phyloP scores from a whole-genome alignment of 345 rosid species.

The Citrus trifoliata region DNA sequence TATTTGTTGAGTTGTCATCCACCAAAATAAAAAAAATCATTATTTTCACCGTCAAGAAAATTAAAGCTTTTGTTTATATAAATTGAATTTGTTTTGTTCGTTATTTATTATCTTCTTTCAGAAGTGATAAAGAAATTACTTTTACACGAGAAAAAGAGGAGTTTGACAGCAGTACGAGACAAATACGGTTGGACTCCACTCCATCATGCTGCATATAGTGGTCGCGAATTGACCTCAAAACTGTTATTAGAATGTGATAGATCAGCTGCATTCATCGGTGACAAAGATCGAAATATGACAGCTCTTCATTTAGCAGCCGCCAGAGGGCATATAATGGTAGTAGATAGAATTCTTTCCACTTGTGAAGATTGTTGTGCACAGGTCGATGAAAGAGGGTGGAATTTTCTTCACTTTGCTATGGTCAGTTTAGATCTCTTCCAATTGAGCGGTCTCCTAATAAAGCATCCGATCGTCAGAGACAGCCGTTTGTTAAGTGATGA shows the following conservation, averaged over 20 bases:
- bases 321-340: rapidly evolving
- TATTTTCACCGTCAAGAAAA: too few relatives aligned
- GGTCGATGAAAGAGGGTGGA: background rate
- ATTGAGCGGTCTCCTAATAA: background rate
- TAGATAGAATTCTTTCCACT: background rate
- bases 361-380: background rate
- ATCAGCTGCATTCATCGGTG: background rate
- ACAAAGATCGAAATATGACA: background rate
- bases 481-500: rapidly evolving
- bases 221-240: background rate
- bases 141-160: background rate
- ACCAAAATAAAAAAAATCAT: too few relatives aligned
- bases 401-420: background rate
- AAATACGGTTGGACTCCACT: background rate
- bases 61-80: too few relatives aligned
- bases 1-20: too few relatives aligned
- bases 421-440: background rate
- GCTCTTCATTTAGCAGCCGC: slow-evolving; percentile 5
- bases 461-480: rapidly evolving
- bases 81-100: too few relatives aligned
- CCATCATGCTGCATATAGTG: slow-evolving; percentile 1
- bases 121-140: background rate
- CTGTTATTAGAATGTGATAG: background rate
- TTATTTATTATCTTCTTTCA: too few relatives aligned
- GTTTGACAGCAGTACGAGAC: background rate